A percentile compares a stretch with the other conserved stretches of the same genome.
phyloP scores from a whole-genome alignment of 2,329 filamentous ascomycete species.

The Penicillium paneum region DNA sequence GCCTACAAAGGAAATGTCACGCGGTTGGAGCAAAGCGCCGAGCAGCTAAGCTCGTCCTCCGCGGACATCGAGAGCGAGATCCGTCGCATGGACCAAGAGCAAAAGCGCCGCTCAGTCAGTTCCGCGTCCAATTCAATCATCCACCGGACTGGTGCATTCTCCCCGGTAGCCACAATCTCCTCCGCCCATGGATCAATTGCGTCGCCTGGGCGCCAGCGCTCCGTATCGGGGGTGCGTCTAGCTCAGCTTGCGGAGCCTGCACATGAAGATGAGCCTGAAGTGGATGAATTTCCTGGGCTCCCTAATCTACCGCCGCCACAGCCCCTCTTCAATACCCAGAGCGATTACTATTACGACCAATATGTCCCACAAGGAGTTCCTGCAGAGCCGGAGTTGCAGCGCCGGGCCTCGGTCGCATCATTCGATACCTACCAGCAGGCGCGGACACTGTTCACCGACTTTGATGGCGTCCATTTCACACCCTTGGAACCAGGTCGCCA shows the following conservation, averaged over 20 bases:
- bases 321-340: slow-evolving; percentile 12
- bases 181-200: slow-evolving; percentile 44
- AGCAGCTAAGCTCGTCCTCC: slow-evolving; percentile 47
- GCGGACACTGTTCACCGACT: slow-evolving; percentile 46
- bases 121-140: slow-evolving; percentile 45
- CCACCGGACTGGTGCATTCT: slow-evolving; percentile 42
- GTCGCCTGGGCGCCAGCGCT: slow-evolving; percentile 39
- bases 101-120: slow-evolving; percentile 42
- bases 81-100: slow-evolving; percentile 46
- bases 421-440: slow-evolving; percentile 48
- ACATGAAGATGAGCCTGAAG: slow-evolving; percentile 27
- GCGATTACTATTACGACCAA: slow-evolving; percentile 16
- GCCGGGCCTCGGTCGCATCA: slow-evolving; percentile 42
- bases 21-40: slow-evolving; percentile 48
- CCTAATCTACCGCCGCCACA: slow-evolving; percentile 12
- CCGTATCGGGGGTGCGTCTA: slow-evolving; percentile 38
- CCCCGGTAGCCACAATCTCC: slow-evolving; percentile 34
- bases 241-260: slow-evolving; percentile 42
- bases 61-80: slow-evolving; percentile 46
- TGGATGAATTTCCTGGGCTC: slow-evolving; percentile 13
- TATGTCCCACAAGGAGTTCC: slow-evolving; percentile 13
- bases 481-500: slow-evolving; percentile 29
- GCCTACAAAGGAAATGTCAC: slow-evolving; percentile 51
- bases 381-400: slow-evolving; percentile 21
- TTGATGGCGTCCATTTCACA: slow-evolving; percentile 50